These are phyloP conservation scores for Candida schatavii DNA, from an alignment of 805 yeast genomes.

Conservation along the genomic window DNA sequence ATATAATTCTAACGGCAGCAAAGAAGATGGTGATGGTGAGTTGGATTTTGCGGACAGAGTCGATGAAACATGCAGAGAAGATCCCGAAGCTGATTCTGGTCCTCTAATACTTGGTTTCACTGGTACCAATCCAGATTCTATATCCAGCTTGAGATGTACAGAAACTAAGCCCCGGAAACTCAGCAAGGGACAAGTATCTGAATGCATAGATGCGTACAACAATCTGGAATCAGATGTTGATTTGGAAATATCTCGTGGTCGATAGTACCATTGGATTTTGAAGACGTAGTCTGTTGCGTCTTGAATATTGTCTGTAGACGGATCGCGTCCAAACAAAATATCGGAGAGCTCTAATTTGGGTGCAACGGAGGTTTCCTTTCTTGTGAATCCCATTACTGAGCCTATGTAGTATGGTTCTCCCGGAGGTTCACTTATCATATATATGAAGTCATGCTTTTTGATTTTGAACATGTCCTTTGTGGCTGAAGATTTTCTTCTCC, in stretches of 20 bases:
- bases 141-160: slow-evolving; percentile 67
- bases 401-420: slow-evolving; percentile 94
- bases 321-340: neutral
- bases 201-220: slow-evolving; percentile 80
- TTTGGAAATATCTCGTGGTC: slow-evolving; percentile 81
- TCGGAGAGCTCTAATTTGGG: neutral
- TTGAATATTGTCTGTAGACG: slow-evolving; percentile 16
- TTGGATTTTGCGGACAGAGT: slow-evolving; percentile 6
- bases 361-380: neutral
- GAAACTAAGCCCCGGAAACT: slow-evolving; percentile 73
- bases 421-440: slow-evolving; percentile 87
- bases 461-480: slow-evolving; percentile 29
- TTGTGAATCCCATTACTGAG: slow-evolving; percentile 66
- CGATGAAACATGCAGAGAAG: slow-evolving; percentile 2
- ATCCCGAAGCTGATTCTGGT: slow-evolving; percentile 7
- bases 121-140: slow-evolving; percentile 40
- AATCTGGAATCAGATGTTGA: slow-evolving; percentile 68
- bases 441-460: slow-evolving; percentile 65
- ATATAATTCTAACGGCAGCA: slow-evolving; percentile 44
- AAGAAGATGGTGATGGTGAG: slow-evolving; percentile 11
- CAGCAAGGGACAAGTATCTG: slow-evolving; percentile 74
- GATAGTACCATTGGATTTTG: slow-evolving; percentile 85
- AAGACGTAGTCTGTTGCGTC: slow-evolving; percentile 55
- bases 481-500: slow-evolving; percentile 7
- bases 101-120: neutral